Evolutionary conservation across 78 protist genomes (phyloP), one percentile per base, ranked within the genome.

Genomic region (Isochrysis galbana): DNA sequence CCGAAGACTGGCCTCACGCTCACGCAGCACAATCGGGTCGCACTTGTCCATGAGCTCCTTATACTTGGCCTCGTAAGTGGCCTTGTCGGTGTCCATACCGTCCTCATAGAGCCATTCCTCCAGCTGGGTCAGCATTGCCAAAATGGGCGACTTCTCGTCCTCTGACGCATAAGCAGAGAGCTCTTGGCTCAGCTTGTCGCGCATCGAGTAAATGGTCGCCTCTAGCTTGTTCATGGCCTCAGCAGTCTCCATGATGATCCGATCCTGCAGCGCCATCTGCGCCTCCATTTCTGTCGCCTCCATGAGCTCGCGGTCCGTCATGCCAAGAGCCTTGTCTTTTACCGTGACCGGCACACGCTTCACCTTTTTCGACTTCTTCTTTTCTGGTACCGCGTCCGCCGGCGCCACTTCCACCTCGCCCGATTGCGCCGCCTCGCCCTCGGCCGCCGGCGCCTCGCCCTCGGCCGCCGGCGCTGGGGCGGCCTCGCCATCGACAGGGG

Each of bases 301-400:
- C 55, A 80, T 42, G 29, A 80, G 34, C 55, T 39, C 88, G 21
- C 22, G 32, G 26, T 34, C 36, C 25, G 25, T 44, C 14, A 80
- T 0, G 47, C 48, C 88, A 23, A 1, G 26, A 23, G 25, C 0
- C 55, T 25, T 44, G 38, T 1, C 39, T 26, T 23, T 44, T 25
- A 90, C 92, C 5, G 70, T 14, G 41, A 90, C 80, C 36, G n/a
- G 4, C 48, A 61, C 5, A 91, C 94, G 94, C 94, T 55, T 87
- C 51, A 93, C 94, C 95, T 94, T 96, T 74, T 92, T 94, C 90
- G 55, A 82, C 82, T 32, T 83, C 39, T 55, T 91, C 94, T 91
- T 93, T 88, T 91, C 91, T 74, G 54, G 45, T 41, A 11, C 69
- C 89, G 34, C 25, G 42, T 77, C 93, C 36, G 89, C 96, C n/a